A percentile compares a stretch with the other conserved stretches of the same genome.
Evolutionary conservation across 108 stramenopile species (phyloP).

Genomic region (Skeletonema grethae): DNA sequence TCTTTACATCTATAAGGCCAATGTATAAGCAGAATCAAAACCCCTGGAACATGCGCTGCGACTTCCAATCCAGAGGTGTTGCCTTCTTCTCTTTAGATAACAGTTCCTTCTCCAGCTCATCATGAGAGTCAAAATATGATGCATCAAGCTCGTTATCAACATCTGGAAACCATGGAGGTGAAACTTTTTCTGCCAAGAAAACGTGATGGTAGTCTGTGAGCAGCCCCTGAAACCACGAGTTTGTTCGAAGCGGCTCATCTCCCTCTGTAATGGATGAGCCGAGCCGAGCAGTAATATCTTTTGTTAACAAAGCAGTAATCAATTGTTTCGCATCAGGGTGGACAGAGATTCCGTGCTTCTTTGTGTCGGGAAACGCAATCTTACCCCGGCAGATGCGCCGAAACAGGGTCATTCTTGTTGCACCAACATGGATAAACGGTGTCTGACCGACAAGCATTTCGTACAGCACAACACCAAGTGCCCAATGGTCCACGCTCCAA

Average conservation of each 20-base stretch:
- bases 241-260: conserved; percentile 39
- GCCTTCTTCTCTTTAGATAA: conserved; percentile 29
- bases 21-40: conserved; percentile 12
- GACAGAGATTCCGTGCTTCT: conserved; percentile 44
- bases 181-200: conserved; percentile 5
- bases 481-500: conserved; percentile 85
- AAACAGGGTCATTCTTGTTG: conserved; percentile 61
- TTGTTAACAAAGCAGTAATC: conserved; percentile 35
- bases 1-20: background rate
- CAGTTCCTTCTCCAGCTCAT: conserved; percentile 25
- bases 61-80: conserved; percentile 24
- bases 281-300: conserved; percentile 23
- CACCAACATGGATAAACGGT: conserved; percentile 66
- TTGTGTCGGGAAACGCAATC: conserved; percentile 42
- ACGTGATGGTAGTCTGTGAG: conserved; percentile 19
- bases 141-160: conserved; percentile 43
- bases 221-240: conserved; percentile 46
- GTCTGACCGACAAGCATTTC: conserved; percentile 81
- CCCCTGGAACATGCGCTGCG: conserved; percentile 35
- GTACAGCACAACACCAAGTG: conserved; percentile 79
- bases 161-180: conserved; percentile 46
- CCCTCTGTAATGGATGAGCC: conserved; percentile 37
- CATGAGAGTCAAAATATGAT: conserved; percentile 44
- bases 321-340: conserved; percentile 21
- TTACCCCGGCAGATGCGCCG: conserved; percentile 61